A percentile compares a stretch with the other conserved stretches of the same genome.
Conservation (phyloP, 441 rosid genomes). For the Daphne laureola region DNA sequence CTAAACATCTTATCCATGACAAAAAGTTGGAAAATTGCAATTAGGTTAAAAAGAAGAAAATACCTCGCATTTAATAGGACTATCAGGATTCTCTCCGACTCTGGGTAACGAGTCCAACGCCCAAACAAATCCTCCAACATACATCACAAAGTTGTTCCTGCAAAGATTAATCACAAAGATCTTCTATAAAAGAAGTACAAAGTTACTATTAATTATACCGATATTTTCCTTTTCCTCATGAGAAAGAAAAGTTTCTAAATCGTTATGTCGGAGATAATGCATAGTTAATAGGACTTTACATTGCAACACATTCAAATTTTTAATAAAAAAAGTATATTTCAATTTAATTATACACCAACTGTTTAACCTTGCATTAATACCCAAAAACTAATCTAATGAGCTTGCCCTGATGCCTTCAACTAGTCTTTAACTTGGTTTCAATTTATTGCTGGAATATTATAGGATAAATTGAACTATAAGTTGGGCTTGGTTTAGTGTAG, state of each 20-base stretch:
- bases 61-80: slow-evolving; percentile 65
- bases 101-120: slow-evolving; percentile 95
- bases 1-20: slow-evolving; percentile 30
- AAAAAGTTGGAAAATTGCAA: slow-evolving; percentile 43
- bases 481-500: too few relatives aligned
- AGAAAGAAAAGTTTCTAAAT: slow-evolving; percentile 1
- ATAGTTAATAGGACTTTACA: neutral
- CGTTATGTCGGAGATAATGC: neutral
- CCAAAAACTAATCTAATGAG: too few relatives aligned
- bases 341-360: too few relatives aligned
- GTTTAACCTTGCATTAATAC: too few relatives aligned
- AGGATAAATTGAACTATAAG: too few relatives aligned
- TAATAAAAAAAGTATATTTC: too few relatives aligned
- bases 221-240: too few relatives aligned
- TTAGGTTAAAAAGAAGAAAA: neutral
- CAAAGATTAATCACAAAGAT: slow-evolving; percentile 15
- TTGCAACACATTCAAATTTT: too few relatives aligned
- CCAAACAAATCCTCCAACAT: slow-evolving; percentile 90
- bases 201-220: too few relatives aligned
- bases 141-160: slow-evolving; percentile 82
- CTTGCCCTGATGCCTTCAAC: too few relatives aligned
- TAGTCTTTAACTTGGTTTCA: too few relatives aligned
- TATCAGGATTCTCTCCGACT: slow-evolving; percentile 34
- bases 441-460: too few relatives aligned
- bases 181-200: slow-evolving; percentile 1